Conservation (phyloP, 1,284 basidiomycete species). For the Rhodotorula sp. region DNA sequence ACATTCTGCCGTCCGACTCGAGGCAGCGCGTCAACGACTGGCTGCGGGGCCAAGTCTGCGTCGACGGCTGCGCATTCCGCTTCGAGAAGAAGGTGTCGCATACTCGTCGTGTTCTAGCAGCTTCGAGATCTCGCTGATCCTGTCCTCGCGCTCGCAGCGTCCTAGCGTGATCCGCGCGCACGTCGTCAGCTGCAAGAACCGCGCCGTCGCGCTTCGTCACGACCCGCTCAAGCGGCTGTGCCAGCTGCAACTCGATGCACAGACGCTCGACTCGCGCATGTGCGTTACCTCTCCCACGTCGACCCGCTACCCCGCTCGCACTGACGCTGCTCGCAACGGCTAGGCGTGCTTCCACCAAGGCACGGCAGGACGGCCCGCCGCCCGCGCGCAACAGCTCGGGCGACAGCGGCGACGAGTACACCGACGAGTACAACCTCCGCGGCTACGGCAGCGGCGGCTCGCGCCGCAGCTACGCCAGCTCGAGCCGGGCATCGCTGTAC, state of each 20-base stretch:
- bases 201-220: neutral
- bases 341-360: neutral
- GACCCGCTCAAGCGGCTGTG: slow-evolving; percentile 37
- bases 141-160: neutral
- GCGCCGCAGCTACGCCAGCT: neutral
- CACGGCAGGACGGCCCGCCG: neutral
- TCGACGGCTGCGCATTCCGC: slow-evolving; percentile 22
- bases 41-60: slow-evolving; percentile 30
- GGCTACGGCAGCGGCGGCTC: slow-evolving; percentile 17
- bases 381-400: neutral
- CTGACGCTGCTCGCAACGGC: neutral
- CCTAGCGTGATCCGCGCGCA: slow-evolving; percentile 39
- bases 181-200: slow-evolving; percentile 26
- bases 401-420: slow-evolving; percentile 3
- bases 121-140: neutral
- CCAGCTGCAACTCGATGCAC: slow-evolving; percentile 30
- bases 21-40: slow-evolving; percentile 18
- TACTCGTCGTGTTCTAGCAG: neutral
- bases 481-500: neutral
- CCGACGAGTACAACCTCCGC: slow-evolving; percentile 7
- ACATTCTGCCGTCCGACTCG: slow-evolving; percentile 32
- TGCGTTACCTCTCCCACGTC: neutral
- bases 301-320: neutral
- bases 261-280: slow-evolving; percentile 5
- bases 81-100: slow-evolving; percentile 16